Evolutionary conservation across 2,329 filamentous ascomycete species (phyloP).

Genomic region (Phoma sp.): DNA sequence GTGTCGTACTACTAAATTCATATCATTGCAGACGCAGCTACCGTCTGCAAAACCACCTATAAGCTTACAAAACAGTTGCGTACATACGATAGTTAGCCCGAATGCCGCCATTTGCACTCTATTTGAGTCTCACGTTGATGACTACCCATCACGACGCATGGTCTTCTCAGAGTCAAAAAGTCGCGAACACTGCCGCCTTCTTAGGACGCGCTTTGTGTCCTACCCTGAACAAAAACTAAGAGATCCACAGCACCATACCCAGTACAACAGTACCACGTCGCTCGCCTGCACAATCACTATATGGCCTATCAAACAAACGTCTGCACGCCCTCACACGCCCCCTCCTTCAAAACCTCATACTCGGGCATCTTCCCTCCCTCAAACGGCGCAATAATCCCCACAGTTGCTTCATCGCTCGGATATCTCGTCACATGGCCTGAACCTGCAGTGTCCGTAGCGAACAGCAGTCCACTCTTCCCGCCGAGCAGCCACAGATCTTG

Average conservation of each 20-base stretch:
- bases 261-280: background rate
- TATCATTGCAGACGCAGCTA: background rate
- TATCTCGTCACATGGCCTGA: conserved; percentile 42
- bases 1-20: background rate
- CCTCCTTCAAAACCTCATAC: conserved; percentile 26
- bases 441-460: conserved; percentile 41
- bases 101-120: no score
- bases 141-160: no score
- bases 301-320: background rate
- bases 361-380: conserved; percentile 28
- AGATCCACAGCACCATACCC: background rate
- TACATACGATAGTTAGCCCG: no score
- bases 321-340: conserved; percentile 11
- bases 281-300: background rate
- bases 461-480: conserved; percentile 38
- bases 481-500: conserved; percentile 42
- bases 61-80: no score
- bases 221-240: no score
- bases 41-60: no score
- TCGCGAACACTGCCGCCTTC: no score
- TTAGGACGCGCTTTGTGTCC: no score
- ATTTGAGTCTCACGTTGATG: no score
- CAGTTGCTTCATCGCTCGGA: conserved; percentile 39
- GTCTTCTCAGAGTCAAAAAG: no score
- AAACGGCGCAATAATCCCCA: conserved; percentile 38